phyloP scores from a whole-genome alignment of 1,284 basidiomycete species.

The Tilletia indica region DNA sequence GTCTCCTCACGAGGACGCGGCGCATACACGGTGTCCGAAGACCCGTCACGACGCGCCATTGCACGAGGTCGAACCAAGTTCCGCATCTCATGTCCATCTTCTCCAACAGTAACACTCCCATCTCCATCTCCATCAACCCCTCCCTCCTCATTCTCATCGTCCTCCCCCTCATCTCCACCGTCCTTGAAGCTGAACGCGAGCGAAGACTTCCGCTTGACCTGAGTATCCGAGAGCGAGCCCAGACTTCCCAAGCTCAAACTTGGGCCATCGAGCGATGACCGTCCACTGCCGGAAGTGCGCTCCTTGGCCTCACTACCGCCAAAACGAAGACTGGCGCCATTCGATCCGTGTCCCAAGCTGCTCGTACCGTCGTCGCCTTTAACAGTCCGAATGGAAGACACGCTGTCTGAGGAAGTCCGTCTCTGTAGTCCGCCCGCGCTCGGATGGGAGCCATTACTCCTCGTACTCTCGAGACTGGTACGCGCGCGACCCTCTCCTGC shows the following conservation, averaged over 20 bases:
- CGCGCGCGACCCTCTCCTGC: not conserved
- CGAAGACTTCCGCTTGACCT: too few species aligned
- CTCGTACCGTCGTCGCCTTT: slow-evolving; percentile 5
- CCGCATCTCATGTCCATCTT: not conserved
- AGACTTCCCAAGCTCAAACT: too few species aligned
- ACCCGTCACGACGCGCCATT: not conserved
- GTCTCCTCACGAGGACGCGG: not conserved
- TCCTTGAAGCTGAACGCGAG: not conserved
- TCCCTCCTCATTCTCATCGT: not conserved
- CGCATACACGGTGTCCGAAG: not conserved
- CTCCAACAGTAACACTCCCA: not conserved
- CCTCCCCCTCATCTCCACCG: not conserved
- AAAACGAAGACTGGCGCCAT: not conserved
- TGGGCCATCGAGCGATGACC: too few species aligned
- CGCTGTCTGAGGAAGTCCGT: not conserved
- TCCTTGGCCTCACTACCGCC: too few species aligned
- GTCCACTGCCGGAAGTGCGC: too few species aligned
- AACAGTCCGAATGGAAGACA: not conserved
- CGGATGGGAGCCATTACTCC: not conserved
- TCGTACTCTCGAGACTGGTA: slow-evolving; percentile 3
- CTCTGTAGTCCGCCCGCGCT: not conserved
- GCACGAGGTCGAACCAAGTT: not conserved
- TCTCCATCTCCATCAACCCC: not conserved
- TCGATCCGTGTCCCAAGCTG: slow-evolving; percentile 7
- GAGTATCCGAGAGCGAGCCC: too few species aligned